phyloP scores from a whole-genome alignment of 768 basidiomycete genomes.

The Auriscalpium orientale region DNA sequence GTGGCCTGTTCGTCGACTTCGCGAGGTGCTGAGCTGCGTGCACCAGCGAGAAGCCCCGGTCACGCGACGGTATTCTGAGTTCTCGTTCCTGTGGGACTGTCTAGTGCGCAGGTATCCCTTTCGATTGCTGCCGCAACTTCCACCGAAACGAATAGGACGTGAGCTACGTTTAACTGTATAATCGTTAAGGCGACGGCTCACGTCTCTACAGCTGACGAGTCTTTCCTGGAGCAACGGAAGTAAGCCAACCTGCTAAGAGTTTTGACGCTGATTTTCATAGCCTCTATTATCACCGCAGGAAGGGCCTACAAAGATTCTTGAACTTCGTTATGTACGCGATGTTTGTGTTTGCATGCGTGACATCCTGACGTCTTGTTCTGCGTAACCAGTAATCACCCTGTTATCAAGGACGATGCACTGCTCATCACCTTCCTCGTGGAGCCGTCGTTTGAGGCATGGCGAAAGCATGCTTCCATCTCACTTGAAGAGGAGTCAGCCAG shows the following conservation, averaged over 20 bases:
- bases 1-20: constrained; percentile 3
- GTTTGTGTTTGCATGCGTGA: neutral
- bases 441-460: constrained; percentile 80
- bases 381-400: constrained; percentile 71
- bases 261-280: neutral
- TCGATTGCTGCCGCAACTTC: constrained; percentile 77
- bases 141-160: constrained; percentile 92
- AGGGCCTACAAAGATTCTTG: constrained; percentile 73
- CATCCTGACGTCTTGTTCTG: constrained; percentile 1
- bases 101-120: constrained; percentile 87
- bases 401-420: constrained; percentile 82
- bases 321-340: constrained; percentile 66
- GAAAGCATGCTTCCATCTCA: constrained; percentile 67
- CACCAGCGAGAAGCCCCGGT: constrained; percentile 59
- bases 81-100: constrained; percentile 83
- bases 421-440: constrained; percentile 77
- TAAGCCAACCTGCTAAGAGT: constrained; percentile 21
- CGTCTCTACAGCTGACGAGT: constrained; percentile 59
- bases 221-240: constrained; percentile 89
- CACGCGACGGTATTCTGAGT: constrained; percentile 87
- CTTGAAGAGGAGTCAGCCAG: constrained; percentile 84
- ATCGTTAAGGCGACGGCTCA: neutral
- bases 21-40: neutral
- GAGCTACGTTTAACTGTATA: constrained; percentile 24
- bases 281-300: constrained; percentile 33